Evolutionary conservation across 2,329 filamentous ascomycete genomes (phyloP), one percentile per base, ranked within the genome.

Genomic region (Alternaria triticimaculans): DNA sequence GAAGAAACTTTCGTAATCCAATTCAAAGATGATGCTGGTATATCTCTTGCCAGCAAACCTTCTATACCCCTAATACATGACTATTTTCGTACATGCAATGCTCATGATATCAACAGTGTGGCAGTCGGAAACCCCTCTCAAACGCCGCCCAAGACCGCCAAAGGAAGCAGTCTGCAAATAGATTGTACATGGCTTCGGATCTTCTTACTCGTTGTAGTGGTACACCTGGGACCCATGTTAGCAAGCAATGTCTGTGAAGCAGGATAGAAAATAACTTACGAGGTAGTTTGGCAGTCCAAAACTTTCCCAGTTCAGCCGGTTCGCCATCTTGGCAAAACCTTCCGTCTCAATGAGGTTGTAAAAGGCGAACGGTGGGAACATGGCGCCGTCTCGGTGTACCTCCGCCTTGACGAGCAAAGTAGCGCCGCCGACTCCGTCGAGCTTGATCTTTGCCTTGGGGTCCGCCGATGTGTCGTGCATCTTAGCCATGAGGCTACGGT

Each of bases 291-390:
- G 96, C 76, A 98, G 83, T n/a, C 96, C 96, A 71, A 87, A 93
- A 62, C 92, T 88, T 65, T 90, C 86, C 90, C 94, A 97, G 53
- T 94, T 94, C 76, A 99, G 81, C 69, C 96, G 86, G 79, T 88
- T 91, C 12, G 94, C 94, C 96, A 99, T 99, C 83, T 95, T 97
- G 18, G 96, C 94, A 76, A 99, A 99, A 0, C 96, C 96, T 77
- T 99, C 96, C 0, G 96, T 98, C 84, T 99, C 96, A 65, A 99
- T 96, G 64, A 99, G 85, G 80, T 99, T 92, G 78, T 97, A 98
- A 78, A 99, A 99, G 4, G 95, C 83, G 78, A 99, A 99, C 0
- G 96, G 88, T 18, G 96, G 96, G 83, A 99, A 99, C 95, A 98
- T 99, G 78, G 96, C 95, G 20, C 96, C 96, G 76, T 99, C 96